These are phyloP conservation scores for Coniferiporia sulphurascens DNA, from an alignment of 1,284 basidiomycete genomes.

Conservation along the genomic window DNA sequence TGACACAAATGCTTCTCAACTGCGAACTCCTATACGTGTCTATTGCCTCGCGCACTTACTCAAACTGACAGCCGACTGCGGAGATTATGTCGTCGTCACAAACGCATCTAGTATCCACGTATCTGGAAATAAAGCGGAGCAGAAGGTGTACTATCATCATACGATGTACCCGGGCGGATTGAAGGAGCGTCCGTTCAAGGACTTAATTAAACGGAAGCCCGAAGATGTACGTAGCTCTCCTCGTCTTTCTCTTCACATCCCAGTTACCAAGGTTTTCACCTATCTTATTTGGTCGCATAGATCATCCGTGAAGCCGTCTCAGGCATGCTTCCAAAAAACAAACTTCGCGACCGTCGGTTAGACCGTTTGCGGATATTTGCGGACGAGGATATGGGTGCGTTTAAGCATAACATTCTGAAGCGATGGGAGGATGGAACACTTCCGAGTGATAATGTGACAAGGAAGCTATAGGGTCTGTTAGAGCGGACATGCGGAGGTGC, in stretches of 20 bases:
- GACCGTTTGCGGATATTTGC: constrained; percentile 85
- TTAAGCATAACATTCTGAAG: constrained; percentile 63
- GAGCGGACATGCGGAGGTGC: background rate
- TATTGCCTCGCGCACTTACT: background rate
- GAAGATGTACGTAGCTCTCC: constrained; percentile 72
- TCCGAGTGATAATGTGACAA: constrained; percentile 22
- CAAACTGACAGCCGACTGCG: constrained; percentile 73
- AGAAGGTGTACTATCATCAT: constrained; percentile 87
- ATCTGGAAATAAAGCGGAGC: constrained; percentile 86
- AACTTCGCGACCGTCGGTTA: constrained; percentile 78
- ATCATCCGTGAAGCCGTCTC: constrained; percentile 94
- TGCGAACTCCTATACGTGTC: background rate
- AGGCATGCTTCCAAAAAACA: constrained; percentile 97
- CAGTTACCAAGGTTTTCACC: background rate
- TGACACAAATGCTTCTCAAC: background rate
- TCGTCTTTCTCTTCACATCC: background rate
- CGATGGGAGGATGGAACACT: constrained; percentile 76
- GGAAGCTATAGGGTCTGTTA: background rate
- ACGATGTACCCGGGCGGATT: constrained; percentile 93
- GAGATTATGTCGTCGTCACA: constrained; percentile 97
- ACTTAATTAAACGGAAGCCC: constrained; percentile 81
- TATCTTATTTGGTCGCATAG: constrained; percentile 37
- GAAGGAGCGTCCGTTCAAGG: constrained; percentile 82
- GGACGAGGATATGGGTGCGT: constrained; percentile 63
- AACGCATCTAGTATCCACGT: constrained; percentile 84